Conservation (phyloP, 2,329 filamentous ascomycete genomes). For the Penicillium sclerotiorum region DNA sequence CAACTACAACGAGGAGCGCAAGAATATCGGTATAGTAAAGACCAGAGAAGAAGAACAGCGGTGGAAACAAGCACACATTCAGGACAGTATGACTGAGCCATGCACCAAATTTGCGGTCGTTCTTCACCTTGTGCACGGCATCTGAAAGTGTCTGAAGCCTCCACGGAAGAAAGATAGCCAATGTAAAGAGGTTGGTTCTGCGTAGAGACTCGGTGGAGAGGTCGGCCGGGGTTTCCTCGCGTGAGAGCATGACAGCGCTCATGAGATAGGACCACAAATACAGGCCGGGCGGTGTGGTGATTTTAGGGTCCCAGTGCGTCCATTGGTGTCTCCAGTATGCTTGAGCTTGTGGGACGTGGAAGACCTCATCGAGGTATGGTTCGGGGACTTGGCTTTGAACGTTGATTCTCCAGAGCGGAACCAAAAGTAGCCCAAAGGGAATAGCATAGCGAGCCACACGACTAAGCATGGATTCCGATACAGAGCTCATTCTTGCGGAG, state of each 20-base stretch:
- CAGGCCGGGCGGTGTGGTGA: slow-evolving; percentile 92
- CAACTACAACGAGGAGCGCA: slow-evolving; percentile 74
- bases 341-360: slow-evolving; percentile 84
- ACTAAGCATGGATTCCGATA: slow-evolving; percentile 34
- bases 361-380: slow-evolving; percentile 61
- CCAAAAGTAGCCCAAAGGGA: slow-evolving; percentile 38
- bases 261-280: slow-evolving; percentile 58
- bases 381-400: slow-evolving; percentile 56
- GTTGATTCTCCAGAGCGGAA: slow-evolving; percentile 44
- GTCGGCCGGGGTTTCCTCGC: slow-evolving; percentile 34
- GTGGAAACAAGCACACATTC: slow-evolving; percentile 83
- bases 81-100: slow-evolving; percentile 56
- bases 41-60: slow-evolving; percentile 93
- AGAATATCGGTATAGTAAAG: slow-evolving; percentile 94
- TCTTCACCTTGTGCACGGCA: slow-evolving; percentile 40
- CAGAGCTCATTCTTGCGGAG: slow-evolving; percentile 32
- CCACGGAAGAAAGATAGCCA: slow-evolving; percentile 45
- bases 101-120: slow-evolving; percentile 32
- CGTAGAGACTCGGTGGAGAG: slow-evolving; percentile 40
- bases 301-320: slow-evolving; percentile 88
- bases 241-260: slow-evolving; percentile 25
- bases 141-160: slow-evolving; percentile 59
- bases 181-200: slow-evolving; percentile 40
- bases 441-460: slow-evolving; percentile 40
- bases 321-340: slow-evolving; percentile 78